Conservation (phyloP, 306 rosid genomes). For the Chamaecrista fasciculata region DNA sequence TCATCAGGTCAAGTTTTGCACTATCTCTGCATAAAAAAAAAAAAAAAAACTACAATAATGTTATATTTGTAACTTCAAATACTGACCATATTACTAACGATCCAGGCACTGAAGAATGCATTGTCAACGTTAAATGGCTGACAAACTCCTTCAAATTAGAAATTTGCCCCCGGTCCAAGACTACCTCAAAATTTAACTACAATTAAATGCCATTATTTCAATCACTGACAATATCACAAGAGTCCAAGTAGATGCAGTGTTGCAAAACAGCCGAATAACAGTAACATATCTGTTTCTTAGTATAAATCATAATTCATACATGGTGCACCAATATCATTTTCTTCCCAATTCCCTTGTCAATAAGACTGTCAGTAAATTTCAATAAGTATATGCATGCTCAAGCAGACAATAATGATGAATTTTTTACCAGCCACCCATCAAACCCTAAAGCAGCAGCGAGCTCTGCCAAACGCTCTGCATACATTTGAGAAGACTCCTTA, state of each 20-base stretch:
- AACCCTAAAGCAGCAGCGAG: conserved; percentile 79
- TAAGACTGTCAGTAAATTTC: not conserved
- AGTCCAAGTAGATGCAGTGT: conserved; percentile 5
- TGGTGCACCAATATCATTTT: not conserved
- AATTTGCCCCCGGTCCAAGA: conserved; percentile 49
- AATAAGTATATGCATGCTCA: too few relatives aligned
- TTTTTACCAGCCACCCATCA: conserved; percentile 94
- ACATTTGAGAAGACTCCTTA: conserved; percentile 72
- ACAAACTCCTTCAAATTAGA: conserved; percentile 72
- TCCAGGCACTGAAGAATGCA: conserved; percentile 78
- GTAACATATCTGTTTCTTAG: not conserved
- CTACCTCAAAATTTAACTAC: conserved; percentile 90
- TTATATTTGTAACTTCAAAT: not conserved
- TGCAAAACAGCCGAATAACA: not conserved
- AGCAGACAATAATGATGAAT: conserved; percentile 22
- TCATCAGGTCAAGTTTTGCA: conserved; percentile 28
- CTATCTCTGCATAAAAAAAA: not conserved
- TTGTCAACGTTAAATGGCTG: conserved; percentile 57
- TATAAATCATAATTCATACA: not conserved
- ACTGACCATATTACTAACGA: conserved; percentile 89
- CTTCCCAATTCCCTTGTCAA: conserved; percentile 1
- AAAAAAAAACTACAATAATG: not conserved
- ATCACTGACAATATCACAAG: not conserved
- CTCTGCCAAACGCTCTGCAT: conserved; percentile 75
- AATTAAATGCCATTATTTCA: conserved; percentile 26